Base-by-base conservation (phyloP, 805 yeast species). In the Nakazawaea wickerhamii region DNA sequence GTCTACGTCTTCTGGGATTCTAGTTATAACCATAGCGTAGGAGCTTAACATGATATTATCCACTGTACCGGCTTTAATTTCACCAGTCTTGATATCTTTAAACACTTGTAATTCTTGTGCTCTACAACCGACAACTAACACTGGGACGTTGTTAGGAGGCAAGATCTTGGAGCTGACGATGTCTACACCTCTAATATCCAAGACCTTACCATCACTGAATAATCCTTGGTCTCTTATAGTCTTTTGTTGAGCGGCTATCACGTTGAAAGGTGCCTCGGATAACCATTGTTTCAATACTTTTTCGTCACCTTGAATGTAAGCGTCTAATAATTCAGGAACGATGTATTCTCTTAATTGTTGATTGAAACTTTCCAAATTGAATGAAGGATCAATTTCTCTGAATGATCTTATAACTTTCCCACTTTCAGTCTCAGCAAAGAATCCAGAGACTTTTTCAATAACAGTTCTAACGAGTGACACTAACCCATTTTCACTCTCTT, bases 181-280 rank as follows among this genome's bases (percentile, higher is more conserved):
- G 52, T 91, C 98, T 33, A 90, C 95, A 40, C 95, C 95, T 67
- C 99, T 80, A 53, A 93, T 86, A 60, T 93, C 99, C 56, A 93
- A 73, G 49, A 93, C 87, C 50, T 80, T 79, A 35, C 96, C 91
- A 55, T 93, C 99, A 11, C 96, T 81, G 57, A 85, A 86, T 42
- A 91, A 69, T 5, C 95, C 95, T 63, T 90, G 95, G 55, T 90
- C 95, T 58, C 84, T 77, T 61, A 88, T 80, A 59, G 86, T 95
- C 64, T 93, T 93, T 61, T 91, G 89, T 61, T 85, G 87, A 26
- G 96, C 95, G 51, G 84, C 78, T 77, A 95, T 88, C 46, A 93
- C 95, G 60, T 91, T 91, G 68, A 67, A 91, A 34, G 99, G 97
- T 22, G 98, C 98, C 66, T 93, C 99, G 38, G 95, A 82, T 46